Evolutionary conservation across 768 basidiomycete genomes (phyloP), one percentile per base, ranked within the genome.

Genomic region (Russula olivacea): DNA sequence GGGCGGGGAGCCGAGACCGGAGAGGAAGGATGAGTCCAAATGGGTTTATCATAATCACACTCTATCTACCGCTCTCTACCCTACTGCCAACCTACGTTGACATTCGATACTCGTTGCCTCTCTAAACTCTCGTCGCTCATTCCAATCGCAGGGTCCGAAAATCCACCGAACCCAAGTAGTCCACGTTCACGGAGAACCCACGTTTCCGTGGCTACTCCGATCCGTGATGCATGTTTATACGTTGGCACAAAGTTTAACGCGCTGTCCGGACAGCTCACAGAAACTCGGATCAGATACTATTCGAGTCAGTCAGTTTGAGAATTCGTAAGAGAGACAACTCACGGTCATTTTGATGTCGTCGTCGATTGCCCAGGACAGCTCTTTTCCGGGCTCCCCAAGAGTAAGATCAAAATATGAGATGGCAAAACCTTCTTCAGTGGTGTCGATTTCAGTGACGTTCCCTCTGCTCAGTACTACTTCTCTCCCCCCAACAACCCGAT

Each of bases 131-230:
- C 54, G 58, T 68, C 47, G 17, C 59, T 34, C 67, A 79, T 68
- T 11, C 76, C 78, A 38, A 80, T 68, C 2, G 79, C 79, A 4
- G 79, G 79, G 14, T 74, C 73, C 9, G 76, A 75, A 19, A 70
- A 68, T 1, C 76, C 77, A 17, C 75, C 77, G 25, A 74, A 71
- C 8, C 73, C 72, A 34, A 72, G 69, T 23, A 77, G 60, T 63
- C 79, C 79, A 49, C 72, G 72, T 48, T 76, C 75, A 28, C 72
- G 68, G 30, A 74, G 71, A 17, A 76, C 78, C 71, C 75, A 78
- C 25, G 71, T 69, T 65, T 79, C 79, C 5, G 76, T 79, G 28
- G 73, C 75, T 10, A 81, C 52, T 38, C 73, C 66, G 14, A 80
- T 50, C 10, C 71, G 64, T 55, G 75, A 74, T 19, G 77, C 76